A percentile compares a stretch with the other conserved stretches of the same genome.
Conservation (phyloP, 805 yeast species). For the Cyberlindnera lachancei region DNA sequence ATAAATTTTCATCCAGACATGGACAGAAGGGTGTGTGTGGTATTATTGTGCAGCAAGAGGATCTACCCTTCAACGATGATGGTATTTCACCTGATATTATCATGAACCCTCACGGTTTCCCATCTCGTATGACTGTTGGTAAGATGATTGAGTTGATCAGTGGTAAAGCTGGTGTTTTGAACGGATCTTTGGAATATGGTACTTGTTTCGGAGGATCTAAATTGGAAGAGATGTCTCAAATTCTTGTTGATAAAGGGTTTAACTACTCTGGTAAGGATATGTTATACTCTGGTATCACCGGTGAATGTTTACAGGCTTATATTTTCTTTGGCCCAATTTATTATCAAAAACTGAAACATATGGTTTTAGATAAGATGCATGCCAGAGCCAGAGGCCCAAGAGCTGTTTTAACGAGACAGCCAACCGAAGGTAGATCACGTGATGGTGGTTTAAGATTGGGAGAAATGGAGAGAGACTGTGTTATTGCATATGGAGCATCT, state of each 20-base stretch:
- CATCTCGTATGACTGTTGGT: conserved; percentile 99
- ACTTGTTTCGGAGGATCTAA: conserved; percentile 99
- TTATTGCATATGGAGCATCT: conserved; percentile 98
- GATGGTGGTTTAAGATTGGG: conserved; percentile 99
- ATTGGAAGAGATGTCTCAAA: conserved; percentile 88
- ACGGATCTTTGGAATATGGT: conserved; percentile 89
- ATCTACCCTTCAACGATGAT: conserved; percentile 87
- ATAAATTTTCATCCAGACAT: conserved; percentile 93
- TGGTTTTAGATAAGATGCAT: conserved; percentile 99
- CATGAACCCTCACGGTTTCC: conserved; percentile 99
- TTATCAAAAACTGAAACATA: conserved; percentile 95
- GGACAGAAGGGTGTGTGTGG: conserved; percentile 99
- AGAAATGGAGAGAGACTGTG: conserved; percentile 99
- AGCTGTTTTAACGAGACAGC: conserved; percentile 96
- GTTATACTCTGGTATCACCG: conserved; percentile 95
- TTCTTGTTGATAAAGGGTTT: conserved; percentile 85
- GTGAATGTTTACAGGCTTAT: conserved; percentile 94
- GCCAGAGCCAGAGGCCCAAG: conserved; percentile 99
- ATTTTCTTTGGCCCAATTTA: conserved; percentile 98
- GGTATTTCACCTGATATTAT: conserved; percentile 94
- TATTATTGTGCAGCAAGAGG: conserved; percentile 94
- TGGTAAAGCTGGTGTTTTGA: conserved; percentile 95
- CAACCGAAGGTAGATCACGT: conserved; percentile 97
- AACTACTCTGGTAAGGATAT: conserved; percentile 95
- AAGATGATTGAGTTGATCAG: conserved; percentile 95